phyloP scores from a whole-genome alignment of 73 alveolate genomes.

The Paramecium bursaria region DNA sequence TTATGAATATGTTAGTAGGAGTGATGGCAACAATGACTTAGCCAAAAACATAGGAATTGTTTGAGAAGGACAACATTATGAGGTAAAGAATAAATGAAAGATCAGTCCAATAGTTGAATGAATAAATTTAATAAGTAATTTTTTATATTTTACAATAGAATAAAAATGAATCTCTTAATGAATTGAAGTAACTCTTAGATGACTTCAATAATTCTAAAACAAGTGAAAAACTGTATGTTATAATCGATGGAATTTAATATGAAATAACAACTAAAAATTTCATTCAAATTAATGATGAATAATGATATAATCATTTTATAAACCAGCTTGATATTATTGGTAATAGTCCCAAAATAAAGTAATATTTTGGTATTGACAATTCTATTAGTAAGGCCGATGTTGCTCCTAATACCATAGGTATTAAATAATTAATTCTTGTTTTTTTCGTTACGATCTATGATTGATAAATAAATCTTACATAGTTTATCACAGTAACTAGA shows the following conservation, averaged over 20 bases:
- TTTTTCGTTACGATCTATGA: no score
- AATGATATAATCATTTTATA: conserved; percentile 2
- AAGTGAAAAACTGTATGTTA: background rate
- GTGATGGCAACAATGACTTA: conserved; percentile 62
- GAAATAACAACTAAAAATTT: conserved; percentile 27
- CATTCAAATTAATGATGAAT: conserved; percentile 18
- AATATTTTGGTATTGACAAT: no score
- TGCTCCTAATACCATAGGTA: no score
- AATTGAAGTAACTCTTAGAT: conserved; percentile 3
- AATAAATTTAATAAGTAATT: conserved; percentile 41
- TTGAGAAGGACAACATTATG: conserved; percentile 39
- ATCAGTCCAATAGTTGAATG: conserved; percentile 22
- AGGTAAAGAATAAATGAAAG: conserved; percentile 42
- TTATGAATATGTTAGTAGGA: conserved; percentile 60
- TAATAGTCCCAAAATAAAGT: no score
- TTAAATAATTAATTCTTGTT: no score
- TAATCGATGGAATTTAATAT: conserved; percentile 11
- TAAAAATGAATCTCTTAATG: background rate
- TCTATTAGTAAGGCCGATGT: no score
- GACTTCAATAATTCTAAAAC: background rate
- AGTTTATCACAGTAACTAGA: no score
- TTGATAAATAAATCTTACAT: no score
- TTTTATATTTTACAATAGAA: background rate
- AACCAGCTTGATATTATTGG: no score
- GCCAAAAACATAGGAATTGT: conserved; percentile 43